Base-by-base conservation (phyloP, 2,329 filamentous ascomycete genomes). In the Aotearoamyces nothofagi region DNA sequence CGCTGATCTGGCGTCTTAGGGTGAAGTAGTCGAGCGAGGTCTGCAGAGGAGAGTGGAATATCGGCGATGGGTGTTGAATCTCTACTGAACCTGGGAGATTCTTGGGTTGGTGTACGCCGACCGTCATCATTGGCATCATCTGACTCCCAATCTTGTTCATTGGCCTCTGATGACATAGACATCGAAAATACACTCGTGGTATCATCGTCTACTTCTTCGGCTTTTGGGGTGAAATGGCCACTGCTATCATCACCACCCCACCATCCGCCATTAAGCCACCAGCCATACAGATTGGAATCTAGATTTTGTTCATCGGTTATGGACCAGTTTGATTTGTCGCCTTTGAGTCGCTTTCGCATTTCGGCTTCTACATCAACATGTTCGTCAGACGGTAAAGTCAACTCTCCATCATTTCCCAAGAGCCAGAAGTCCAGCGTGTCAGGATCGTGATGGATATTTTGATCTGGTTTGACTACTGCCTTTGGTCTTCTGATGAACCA, bases 201-300 rank as follows among this genome's bases (percentile, higher is more conserved):
- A 45, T 92, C 82, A 46, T 77, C 73, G 24, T 76, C 63, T 8
- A 71, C 60, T 3, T 69, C 62, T 4, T 57, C 48, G 8, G 59
- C 51, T 5, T 52, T 44, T 1, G 75, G 75, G 17, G 60, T 51
- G 49, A 86, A 96, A 37, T 87, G 78, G 15, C 79, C 80, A 44
- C 81, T 93, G 4, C 63, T 62, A 48, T 96, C 87, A 17, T 75
- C 62, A 10, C 76, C 74, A 1, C 87, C 86, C 74, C 83, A 94
- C 57, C 80, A 80, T 5, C 81, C 83, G 12, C 82, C 83, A 30
- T 64, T 61, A 29, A 78, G 72, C 79, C 83, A 96, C 69, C 86
- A 90, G 16, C 62, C 61, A 49, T 94, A 96, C 2, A 94, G 57
- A 33, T 72, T 75, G 2, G 66, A 63, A 38, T 87, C 78, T 3